phyloP scores from a whole-genome alignment of 202 grass and related monocot species.

The Schoenoplectus triqueter region DNA sequence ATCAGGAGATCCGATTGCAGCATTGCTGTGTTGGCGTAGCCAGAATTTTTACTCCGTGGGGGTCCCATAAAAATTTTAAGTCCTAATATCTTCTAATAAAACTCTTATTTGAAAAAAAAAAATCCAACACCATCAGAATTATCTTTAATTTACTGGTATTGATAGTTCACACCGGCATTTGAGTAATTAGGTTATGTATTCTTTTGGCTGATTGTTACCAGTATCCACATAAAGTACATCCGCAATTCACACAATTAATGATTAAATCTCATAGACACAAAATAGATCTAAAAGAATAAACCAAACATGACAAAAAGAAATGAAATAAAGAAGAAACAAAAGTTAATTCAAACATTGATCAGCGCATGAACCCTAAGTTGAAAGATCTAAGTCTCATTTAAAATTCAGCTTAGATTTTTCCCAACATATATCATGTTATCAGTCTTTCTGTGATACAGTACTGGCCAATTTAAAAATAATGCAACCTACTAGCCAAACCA shows the following conservation, averaged over 20 bases:
- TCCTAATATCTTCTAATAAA: neutral
- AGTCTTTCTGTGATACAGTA: neutral
- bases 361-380: neutral
- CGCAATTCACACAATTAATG: neutral
- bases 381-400: neutral
- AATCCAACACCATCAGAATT: neutral
- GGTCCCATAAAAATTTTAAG: no score
- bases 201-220: neutral
- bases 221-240: neutral
- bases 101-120: neutral
- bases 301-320: neutral
- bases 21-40: neutral
- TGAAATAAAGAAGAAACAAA: neutral
- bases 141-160: neutral
- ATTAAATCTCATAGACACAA: neutral
- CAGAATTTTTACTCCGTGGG: no score
- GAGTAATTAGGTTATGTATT: neutral
- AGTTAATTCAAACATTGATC: neutral
- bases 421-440: neutral
- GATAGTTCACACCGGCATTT: neutral
- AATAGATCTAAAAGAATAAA: neutral
- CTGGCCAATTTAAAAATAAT: neutral
- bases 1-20: neutral
- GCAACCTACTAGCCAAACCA: conserved; percentile 23
- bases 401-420: neutral